phyloP scores from a whole-genome alignment of 148 eudicot species.

The Spergularia bocconei region DNA sequence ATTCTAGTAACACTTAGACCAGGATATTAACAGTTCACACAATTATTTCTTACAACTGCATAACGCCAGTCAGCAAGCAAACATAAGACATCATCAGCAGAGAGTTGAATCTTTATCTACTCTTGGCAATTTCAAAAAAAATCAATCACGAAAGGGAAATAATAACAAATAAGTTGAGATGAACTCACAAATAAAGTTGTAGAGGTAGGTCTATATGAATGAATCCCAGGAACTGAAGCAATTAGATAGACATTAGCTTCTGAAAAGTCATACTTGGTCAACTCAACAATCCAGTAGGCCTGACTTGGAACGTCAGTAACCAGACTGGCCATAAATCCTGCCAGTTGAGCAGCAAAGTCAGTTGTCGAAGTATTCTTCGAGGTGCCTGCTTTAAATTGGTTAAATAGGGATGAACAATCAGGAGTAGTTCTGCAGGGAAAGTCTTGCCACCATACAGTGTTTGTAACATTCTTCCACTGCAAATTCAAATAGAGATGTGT shows the following conservation, averaged over 20 bases:
- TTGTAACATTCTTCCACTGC: constrained; percentile 85
- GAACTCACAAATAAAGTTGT: constrained; percentile 29
- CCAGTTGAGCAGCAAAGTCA: constrained; percentile 95
- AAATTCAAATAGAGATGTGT: constrained; percentile 23
- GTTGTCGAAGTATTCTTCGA: constrained; percentile 36
- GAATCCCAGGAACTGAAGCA: constrained; percentile 88
- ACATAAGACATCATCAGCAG: constrained; percentile 33
- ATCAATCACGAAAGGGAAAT: not conserved
- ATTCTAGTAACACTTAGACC: not conserved
- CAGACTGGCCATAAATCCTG: constrained; percentile 79
- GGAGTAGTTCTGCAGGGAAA: constrained; percentile 59
- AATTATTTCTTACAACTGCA: too few species aligned
- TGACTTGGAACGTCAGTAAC: constrained; percentile 73
- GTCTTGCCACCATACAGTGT: constrained; percentile 98
- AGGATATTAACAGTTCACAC: not conserved
- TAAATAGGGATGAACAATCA: constrained; percentile 57
- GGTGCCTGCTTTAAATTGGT: constrained; percentile 32
- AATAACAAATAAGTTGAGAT: not conserved
- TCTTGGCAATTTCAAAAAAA: not conserved
- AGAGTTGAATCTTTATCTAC: not conserved
- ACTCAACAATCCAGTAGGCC: constrained; percentile 73
- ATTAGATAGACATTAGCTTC: constrained; percentile 72
- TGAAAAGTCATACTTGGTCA: constrained; percentile 72
- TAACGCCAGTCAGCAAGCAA: too few species aligned
- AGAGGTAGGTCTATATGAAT: constrained; percentile 47